Evolutionary conservation across 164 flowering plant genomes (phyloP), one percentile per base, ranked within the genome.

Genomic region (Buxus sempervirens): DNA sequence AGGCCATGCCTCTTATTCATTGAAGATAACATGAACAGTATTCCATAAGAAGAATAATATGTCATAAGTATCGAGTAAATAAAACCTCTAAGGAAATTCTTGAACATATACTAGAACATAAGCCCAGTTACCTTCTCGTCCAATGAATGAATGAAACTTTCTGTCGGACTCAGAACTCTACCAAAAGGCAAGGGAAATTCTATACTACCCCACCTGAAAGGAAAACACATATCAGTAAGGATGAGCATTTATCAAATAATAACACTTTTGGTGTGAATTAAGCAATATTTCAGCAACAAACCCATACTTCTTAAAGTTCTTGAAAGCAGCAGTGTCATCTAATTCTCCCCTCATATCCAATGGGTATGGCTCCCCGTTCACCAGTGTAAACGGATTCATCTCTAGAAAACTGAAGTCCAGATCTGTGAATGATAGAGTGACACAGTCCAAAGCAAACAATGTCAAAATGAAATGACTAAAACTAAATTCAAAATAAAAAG

Each of bases 241-340:
- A 14, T 12, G 4, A 42, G 54, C 21, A 15, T 42, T 18, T 61
- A n/a, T n/a, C n/a, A n/a, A n/a, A n/a, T n/a, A n/a, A n/a, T 54
- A 13, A 14, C 9, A 9, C 21, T 57, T 21, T 15, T 45, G 12
- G 5, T 10, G 51, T 5, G 12, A 45, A 45, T 4, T 10, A 27
- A 72, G 12, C 27, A 18, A 26, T n/a, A 18, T 54, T 26, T 12
- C 28, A 41, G 28, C 13, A 32, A 36, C 26, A 26, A 27, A 72
- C 12, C 32, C 18, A n/a, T 88, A 92, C 98, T 87, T 92, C 38
- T 88, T 86, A 54, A 92, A 92, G 79, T 92, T 92, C 82, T 92
- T 90, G 78, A 92, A 92, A 28, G 94, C 86, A 63, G 97, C 96
- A 61, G 97, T 92, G 64, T 92, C 96, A 80, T 92, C 97, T 84